Evolutionary conservation across 305 asterid species (phyloP), one percentile per base, ranked within the genome.

Genomic region (Fraxinus albicans): DNA sequence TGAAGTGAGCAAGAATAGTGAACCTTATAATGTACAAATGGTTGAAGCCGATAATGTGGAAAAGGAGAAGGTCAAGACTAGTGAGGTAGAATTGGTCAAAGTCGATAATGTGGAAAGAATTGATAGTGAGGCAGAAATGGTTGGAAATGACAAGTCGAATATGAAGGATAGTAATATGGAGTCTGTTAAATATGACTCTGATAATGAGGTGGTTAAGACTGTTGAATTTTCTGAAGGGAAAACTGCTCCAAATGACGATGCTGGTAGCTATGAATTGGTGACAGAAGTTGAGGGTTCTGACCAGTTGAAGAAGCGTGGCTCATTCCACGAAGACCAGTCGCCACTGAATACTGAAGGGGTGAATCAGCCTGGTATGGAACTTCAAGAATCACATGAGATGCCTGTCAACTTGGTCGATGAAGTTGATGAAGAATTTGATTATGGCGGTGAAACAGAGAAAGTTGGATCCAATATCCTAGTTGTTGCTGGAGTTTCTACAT

Each of bases 361-460:
- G 76, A 81, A 70, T 10, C 40, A 8, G 23, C 21, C 76, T 72
- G 76, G 12, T 33, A 50, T 19, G 8, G 80, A 77, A 78, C 13
- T 82, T 19, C 0, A 27, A 4, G 50, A 82, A 75, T 83, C 58
- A 19, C 77, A 29, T 6, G 89, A 44, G 76, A 75, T 77, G 65
- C 67, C 72, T 12, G 78, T 35, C 42, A 79, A 63, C 69, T 58
- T 77, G 27, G 73, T 40, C 17, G 23, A 65, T 12, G 83, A 80
- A 73, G 36, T 36, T 25, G 77, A 83, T 76, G 79, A 77, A 77
- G 85, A 77, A 76, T 38, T 44, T 67, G 85, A 85, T 25, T 9
- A 7, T 70, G 85, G 60, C 25, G 84, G 13, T 81, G 91, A 72
- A 76, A 60, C 42, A 47, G 82, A 74, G 81, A 82, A 84, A 83